Evolutionary conservation across 345 rosid genomes (phyloP).

Genomic region (Eucalyptus regnans): DNA sequence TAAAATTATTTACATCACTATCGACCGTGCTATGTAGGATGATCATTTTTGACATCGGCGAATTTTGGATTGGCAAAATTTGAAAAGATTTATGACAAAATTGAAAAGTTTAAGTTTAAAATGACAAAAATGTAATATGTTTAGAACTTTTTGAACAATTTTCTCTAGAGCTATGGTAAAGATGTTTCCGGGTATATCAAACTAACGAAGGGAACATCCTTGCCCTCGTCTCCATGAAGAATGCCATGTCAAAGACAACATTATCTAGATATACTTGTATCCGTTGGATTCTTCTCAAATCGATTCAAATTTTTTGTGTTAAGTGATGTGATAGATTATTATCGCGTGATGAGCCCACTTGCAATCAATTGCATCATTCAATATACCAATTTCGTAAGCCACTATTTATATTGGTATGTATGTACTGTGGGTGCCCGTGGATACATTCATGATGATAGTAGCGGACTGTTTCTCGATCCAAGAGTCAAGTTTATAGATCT

Average conservation of each 20-base stretch:
- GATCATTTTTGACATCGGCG: rapidly evolving
- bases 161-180: not conserved
- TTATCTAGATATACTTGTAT: not conserved
- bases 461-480: not conserved
- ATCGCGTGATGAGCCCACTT: not conserved
- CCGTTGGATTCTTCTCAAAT: not conserved
- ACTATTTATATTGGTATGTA: not conserved
- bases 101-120: no score
- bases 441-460: not conserved
- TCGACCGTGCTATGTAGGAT: rapidly evolving
- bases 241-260: not conserved
- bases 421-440: not conserved
- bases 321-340: not conserved
- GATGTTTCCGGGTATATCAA: not conserved
- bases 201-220: not conserved
- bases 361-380: not conserved
- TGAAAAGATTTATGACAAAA: rapidly evolving
- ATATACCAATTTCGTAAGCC: not conserved
- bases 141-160: rapidly evolving
- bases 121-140: rapidly evolving
- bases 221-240: not conserved
- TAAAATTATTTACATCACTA: rapidly evolving
- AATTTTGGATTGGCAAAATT: no score
- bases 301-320: not conserved
- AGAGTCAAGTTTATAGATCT: not conserved